Evolutionary conservation across 2,329 filamentous ascomycete genomes (phyloP), one percentile per base, ranked within the genome.

Genomic region (Grosmannia huntii): DNA sequence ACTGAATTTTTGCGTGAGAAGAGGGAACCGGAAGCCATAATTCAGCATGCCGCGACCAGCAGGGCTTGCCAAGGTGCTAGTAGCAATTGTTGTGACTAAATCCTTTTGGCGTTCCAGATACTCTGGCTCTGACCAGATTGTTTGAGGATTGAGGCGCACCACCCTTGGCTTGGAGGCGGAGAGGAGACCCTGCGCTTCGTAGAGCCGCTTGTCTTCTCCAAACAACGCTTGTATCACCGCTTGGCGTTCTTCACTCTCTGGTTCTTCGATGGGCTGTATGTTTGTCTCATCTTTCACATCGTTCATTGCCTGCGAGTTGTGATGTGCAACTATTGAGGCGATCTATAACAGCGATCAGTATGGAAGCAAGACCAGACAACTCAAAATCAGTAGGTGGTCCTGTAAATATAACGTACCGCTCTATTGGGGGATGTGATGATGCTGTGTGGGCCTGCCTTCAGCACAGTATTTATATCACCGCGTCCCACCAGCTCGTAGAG

Each of bases 31-130:
- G 57, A 92, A 84, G 64, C 89, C 89, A 70, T 89, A 99, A 68
- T 92, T 89, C 58, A 97, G 76, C 71, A 99, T 83, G 2, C 86
- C 91, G 61, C 91, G 85, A 1, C 95, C 95, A 6, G 89, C 81
- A 1, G 94, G 89, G 57, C 96, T 86, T 1, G 94, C 91, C 60
- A 97, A 78, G 16, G 92, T 97, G 60, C 94, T 84, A 52, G 87
- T 82, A 48, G 92, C 94, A 44, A 96, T 82, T 66, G 87, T 86
- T 60, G 94, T 88, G 59, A 94, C 91, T 36, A 96, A 77, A 61
- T 89, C 86, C 69, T 96, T 96, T 70, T 99, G 94, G 60, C 87
- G 89, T 68, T 99, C 94, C 11, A 99, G 76, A 59, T 95, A 84
- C 61, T 94, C 86, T 19, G 89, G 85, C 68, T 99, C 94, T 25